Percentiles rank a stretch among this genome's conserved stretches.
Evolutionary conservation across 352 stramenopile species (phyloP).

Genomic region (Phytophthora nicotianae): DNA sequence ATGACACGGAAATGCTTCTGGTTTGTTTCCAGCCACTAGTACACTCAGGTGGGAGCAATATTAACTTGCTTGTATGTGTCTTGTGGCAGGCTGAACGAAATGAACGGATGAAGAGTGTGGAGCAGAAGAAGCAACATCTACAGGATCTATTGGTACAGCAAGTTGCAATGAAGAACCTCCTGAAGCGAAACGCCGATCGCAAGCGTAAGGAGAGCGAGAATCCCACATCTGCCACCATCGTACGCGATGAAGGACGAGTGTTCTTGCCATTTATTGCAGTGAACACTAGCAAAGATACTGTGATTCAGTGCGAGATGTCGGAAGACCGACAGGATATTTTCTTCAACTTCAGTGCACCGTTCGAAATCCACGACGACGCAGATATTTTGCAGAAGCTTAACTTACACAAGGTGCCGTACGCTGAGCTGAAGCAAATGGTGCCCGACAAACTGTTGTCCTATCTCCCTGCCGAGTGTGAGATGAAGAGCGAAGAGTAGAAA

Average conservation of each 20-base stretch:
- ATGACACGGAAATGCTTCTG: slow-evolving; percentile 89
- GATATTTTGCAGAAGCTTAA: slow-evolving; percentile 95
- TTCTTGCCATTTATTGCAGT: slow-evolving; percentile 97
- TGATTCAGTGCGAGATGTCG: slow-evolving; percentile 98
- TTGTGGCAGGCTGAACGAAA: slow-evolving; percentile 64
- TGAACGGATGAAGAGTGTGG: slow-evolving; percentile 78
- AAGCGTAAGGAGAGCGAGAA: slow-evolving; percentile 53
- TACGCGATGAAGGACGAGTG: slow-evolving; percentile 84
- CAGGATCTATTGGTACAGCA: slow-evolving; percentile 94
- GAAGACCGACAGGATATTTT: slow-evolving; percentile 95
- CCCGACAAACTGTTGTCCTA: slow-evolving; percentile 78
- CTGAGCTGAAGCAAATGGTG: slow-evolving; percentile 77
- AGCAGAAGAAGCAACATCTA: slow-evolving; percentile 91
- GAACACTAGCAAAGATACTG: slow-evolving; percentile 93
- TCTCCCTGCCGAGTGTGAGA: slow-evolving; percentile 79
- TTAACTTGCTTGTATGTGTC: slow-evolving; percentile 4
- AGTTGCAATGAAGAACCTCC: slow-evolving; percentile 95
- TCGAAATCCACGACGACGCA: slow-evolving; percentile 98
- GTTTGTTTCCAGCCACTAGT: slow-evolving; percentile 35
- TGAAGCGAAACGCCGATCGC: slow-evolving; percentile 86
- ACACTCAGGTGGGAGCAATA: not conserved
- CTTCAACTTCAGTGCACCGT: slow-evolving; percentile 96
- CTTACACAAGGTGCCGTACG: slow-evolving; percentile 79
- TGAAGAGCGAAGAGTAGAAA: slow-evolving; percentile 64
- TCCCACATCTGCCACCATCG: slow-evolving; percentile 26